Base-by-base conservation (phyloP, 306 rosid genomes). In the Fragaria ananassa region DNA sequence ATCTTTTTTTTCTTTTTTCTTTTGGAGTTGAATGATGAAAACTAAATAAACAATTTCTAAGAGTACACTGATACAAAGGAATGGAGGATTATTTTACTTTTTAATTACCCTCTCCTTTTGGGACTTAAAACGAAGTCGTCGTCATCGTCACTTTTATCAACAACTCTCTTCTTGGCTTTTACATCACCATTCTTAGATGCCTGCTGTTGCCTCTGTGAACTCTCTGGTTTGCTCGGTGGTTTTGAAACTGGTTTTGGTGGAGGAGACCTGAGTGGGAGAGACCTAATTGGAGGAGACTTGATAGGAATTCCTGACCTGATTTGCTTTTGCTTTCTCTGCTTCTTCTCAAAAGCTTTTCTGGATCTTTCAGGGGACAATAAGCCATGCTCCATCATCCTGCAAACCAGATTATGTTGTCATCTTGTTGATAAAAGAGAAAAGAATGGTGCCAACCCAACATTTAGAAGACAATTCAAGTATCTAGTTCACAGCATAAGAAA, bases 311-410 rank as follows among this genome's bases (percentile, higher is more conserved):
- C 96, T 19, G 73, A 74, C 54, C 97, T 81, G 46, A 86, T 77
- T 76, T 89, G 96, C 88, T 92, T 95, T 77, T 95, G 97, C 81
- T 80, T 89, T 83, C 96, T 89, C 84, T 87, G 91, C 86, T 90
- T 95, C 86, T 81, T 92, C 81, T 95, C 99, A 47, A 79, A 84
- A 15, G 97, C 97, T 80, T 44, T 92, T 85, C 86, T 92, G 18
- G 99, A 87, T 86, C 79, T 89, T 66, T 92, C 97, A 60, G 86
- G 87, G 54, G 97, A 84, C 76, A 95, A 50, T 82, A 95, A 51
- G 63, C 99, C 99, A 76, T 95, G 97, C 66, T 95, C 99, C 99
- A 92, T 92, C 88, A 95, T 89, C 99, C 99, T 95, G 80, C 66
- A 80, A 61, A 82, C 75, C 74, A 13, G 74, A 44, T 45, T 62